Evolutionary conservation across 2,329 filamentous ascomycete genomes (phyloP), one percentile per base, ranked within the genome.

Genomic region (Fusarium sp.): DNA sequence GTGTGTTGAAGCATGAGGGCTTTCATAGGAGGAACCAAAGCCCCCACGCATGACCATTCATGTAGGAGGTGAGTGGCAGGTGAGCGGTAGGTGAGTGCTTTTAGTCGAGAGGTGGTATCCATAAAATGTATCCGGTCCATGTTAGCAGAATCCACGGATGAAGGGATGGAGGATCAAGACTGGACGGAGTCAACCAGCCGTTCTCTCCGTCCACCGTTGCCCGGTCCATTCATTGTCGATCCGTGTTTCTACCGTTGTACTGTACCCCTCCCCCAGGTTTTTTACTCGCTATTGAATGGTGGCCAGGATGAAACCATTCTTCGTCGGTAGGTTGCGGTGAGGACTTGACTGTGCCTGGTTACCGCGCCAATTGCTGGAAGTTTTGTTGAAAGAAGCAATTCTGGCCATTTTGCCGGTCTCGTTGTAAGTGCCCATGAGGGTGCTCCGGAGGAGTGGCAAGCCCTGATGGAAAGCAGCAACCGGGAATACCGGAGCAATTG

Each of bases 91-190:
- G 33, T 58, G 56, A 58, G n/a, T 58, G 56, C 15, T n/a, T 30
- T 52, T 54, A 58, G 25, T 45, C 14, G 58, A 43, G n/a, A 33
- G 14, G 35, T 32, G 35, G 40, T 47, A 61, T 61, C 58, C 58
- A 54, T 63, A 27, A 38, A 50, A 38, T 35, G 32, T 25, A 38
- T 52, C 40, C 22, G 17, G 33, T 47, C 43, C 22, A 35, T 63
- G 43, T 54, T 32, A 35, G 27, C 15, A 35, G 45, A 22, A 52
- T 14, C 22, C 12, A 54, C 72, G 72, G 72, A 57, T 72, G 65
- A 74, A 74, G 64, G 72, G 72, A 74, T 74, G 56, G 64, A 61
- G 40, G 30, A 57, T 52, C 14, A 11, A 33, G 45, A 22, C 58
- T 33, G 38, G 71, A 72, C 60, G 50, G 71, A 61, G 58, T 67